Evolutionary conservation across 164 flowering plant species (phyloP), one percentile per base, ranked within the genome.

Genomic region (Chloranthus sessilifolius): DNA sequence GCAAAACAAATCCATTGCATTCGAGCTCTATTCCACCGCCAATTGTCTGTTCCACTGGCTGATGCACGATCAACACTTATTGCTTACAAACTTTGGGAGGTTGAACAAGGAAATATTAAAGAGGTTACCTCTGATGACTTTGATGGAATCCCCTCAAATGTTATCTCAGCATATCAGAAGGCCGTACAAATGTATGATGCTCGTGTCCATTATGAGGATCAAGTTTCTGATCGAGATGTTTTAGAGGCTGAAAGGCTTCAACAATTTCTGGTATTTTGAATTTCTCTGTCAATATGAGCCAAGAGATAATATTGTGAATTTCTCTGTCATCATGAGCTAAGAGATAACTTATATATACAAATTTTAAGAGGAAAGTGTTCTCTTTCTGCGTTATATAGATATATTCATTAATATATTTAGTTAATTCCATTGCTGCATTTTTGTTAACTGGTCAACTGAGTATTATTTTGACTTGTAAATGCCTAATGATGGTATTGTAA

Each of bases 41-140:
- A 89, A 59, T 55, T 94, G 66, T 86, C 96, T 57, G 64, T 89
- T 9, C 97, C 97, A 16, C 81, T 67, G 54, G 64, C 54, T 43
- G 67, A 74, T 52, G 40, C 68, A 42, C 46, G 46, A 14, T 68
- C 85, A 34, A 77, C 76, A 10, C 81, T 94, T 38, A 47, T 55
- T 12, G 72, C 77, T 15, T 94, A 81, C 72, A 86, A 87, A 70
- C 59, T 70, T 46, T 89, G 99, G 97, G 97, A 89, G 72, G 66
- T 65, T 20, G 85, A 73, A 58, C 82, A 73, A 35, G 92, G 83
- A 27, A 60, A 36, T 52, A 39, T 19, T 25, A 41, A 56, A 59
- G 74, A 79, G 62, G 42, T 33, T 15, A 61, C 67, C 45, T 74
- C 82, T 24, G 33, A 54, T 30, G 70, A 72, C n/a, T 43, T 77